These are phyloP conservation scores for Alternaria solani DNA, from an alignment of 2,329 filamentous ascomycete genomes.

Conservation along the genomic window DNA sequence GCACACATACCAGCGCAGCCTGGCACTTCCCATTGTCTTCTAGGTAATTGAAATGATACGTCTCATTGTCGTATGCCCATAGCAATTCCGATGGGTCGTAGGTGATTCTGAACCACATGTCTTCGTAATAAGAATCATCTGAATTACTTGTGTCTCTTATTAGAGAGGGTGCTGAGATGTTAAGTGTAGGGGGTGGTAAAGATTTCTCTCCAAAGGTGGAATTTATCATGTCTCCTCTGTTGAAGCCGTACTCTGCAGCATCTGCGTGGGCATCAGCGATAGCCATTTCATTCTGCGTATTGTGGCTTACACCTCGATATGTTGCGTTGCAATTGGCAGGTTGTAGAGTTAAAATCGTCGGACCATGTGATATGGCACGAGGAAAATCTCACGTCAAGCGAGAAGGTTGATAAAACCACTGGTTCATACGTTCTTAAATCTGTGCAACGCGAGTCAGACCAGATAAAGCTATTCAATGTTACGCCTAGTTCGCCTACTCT, in stretches of 20 bases:
- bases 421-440: not conserved
- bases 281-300: not conserved
- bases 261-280: not conserved
- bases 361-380: not conserved
- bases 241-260: not conserved
- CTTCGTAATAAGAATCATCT: not conserved
- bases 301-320: not conserved
- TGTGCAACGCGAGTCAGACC: not conserved
- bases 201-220: constrained; percentile 11
- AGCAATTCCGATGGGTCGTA: not conserved
- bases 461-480: not conserved
- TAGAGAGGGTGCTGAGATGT: constrained; percentile 15
- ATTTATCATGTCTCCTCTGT: not conserved
- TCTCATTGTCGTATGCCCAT: constrained; percentile 12
- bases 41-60: constrained; percentile 8
- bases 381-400: not conserved
- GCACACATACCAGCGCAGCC: constrained; percentile 6
- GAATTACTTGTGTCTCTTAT: not conserved
- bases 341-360: not conserved
- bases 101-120: not conserved
- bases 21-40: constrained; percentile 21
- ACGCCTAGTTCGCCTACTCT: not conserved
- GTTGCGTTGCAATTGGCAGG: not conserved
- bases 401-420: not conserved
- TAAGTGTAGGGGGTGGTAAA: constrained; percentile 11